A percentile compares a stretch with the other conserved stretches of the same genome.
phyloP scores from a whole-genome alignment of 495 filamentous ascomycete genomes.

The Penicillium dipodomyicola region DNA sequence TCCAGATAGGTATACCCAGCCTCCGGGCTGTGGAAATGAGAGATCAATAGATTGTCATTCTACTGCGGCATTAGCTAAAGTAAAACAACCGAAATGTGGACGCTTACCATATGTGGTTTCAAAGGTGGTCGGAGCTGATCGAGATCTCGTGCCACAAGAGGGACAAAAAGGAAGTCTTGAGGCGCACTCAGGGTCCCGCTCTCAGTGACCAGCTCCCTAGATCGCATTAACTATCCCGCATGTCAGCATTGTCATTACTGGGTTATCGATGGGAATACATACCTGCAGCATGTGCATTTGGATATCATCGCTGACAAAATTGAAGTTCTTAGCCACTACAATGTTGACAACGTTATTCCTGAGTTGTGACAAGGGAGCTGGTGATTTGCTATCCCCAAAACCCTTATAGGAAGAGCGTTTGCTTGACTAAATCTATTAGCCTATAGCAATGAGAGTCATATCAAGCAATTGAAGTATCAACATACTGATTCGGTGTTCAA shows the following conservation, averaged over 20 bases:
- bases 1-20: slow-evolving; percentile 73
- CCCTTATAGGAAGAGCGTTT: slow-evolving; percentile 23
- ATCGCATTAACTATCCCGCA: slow-evolving; percentile 67
- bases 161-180: slow-evolving; percentile 76
- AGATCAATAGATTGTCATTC: slow-evolving; percentile 84
- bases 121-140: slow-evolving; percentile 33
- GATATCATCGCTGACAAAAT: slow-evolving; percentile 64
- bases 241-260: slow-evolving; percentile 12
- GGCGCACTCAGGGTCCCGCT: slow-evolving; percentile 70
- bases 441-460: too few relatives aligned
- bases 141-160: slow-evolving; percentile 53
- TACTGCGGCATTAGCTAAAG: slow-evolving; percentile 34
- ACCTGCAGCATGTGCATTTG: slow-evolving; percentile 85
- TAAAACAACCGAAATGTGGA: too few relatives aligned
- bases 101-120: slow-evolving; percentile 48
- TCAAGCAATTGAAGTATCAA: background rate
- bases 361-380: slow-evolving; percentile 14
- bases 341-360: slow-evolving; percentile 67
- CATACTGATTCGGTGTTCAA: slow-evolving; percentile 26
- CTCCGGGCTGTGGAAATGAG: slow-evolving; percentile 74
- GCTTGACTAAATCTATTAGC: slow-evolving; percentile 24
- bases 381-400: slow-evolving; percentile 24
- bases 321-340: slow-evolving; percentile 76
- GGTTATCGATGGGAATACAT: background rate
- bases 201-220: slow-evolving; percentile 70